phyloP scores from a whole-genome alignment of 2,329 filamentous ascomycete genomes.

The Nemania abortiva region DNA sequence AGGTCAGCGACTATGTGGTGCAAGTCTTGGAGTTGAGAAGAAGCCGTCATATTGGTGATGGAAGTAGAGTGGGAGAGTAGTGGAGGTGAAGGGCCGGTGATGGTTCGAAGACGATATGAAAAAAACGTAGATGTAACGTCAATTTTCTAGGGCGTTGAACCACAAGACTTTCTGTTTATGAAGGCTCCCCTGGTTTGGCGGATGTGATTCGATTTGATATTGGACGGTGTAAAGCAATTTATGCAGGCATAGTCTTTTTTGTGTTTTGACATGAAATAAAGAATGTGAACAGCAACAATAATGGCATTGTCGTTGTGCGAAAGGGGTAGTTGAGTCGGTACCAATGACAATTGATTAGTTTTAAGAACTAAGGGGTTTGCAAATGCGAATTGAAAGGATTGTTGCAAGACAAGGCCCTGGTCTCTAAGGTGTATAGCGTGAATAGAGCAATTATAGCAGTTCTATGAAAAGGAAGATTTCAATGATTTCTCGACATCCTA shows the following conservation, averaged over 20 bases:
- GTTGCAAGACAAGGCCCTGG: too few species aligned
- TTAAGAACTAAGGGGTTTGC: neutral
- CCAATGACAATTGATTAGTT: neutral
- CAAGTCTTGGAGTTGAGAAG: neutral
- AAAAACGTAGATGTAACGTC: neutral
- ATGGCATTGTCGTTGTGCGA: neutral
- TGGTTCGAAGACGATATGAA: neutral
- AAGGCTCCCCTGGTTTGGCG: neutral
- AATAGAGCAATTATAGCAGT: too few species aligned
- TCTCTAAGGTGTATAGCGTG: too few species aligned
- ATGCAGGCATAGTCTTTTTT: neutral
- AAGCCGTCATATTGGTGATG: neutral
- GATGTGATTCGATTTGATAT: neutral
- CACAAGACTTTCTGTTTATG: slow-evolving; percentile 15
- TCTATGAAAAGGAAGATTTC: too few species aligned
- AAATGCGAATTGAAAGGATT: neutral
- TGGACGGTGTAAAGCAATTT: neutral
- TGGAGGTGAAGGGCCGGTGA: neutral
- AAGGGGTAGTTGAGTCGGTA: neutral
- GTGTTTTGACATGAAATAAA: neutral
- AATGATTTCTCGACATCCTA: too few species aligned
- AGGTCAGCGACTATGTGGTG: neutral
- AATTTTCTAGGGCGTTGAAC: neutral
- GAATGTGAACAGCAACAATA: neutral
- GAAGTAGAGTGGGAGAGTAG: neutral